Percentiles rank a stretch among this genome's conserved stretches.
Evolutionary conservation across 108 stramenopile genomes (phyloP).

Genomic region (Nannochloropsis salina): DNA sequence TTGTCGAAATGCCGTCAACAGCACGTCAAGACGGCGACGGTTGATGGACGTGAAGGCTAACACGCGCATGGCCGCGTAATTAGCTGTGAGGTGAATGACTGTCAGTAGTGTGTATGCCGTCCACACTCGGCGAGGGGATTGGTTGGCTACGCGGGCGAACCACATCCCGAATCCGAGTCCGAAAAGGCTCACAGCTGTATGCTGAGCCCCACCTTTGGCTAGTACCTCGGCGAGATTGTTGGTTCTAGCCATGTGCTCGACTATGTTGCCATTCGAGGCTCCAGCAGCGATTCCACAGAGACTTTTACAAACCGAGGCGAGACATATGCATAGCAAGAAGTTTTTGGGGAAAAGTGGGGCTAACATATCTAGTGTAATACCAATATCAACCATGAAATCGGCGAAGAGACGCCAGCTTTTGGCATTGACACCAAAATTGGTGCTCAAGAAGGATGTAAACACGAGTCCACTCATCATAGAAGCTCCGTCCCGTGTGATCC

Average conservation of each 20-base stretch:
- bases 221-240: constrained; percentile 49
- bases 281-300: constrained; percentile 53
- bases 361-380: constrained; percentile 54
- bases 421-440: constrained; percentile 51
- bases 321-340: constrained; percentile 42
- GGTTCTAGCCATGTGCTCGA: constrained; percentile 49
- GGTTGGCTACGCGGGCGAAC: constrained; percentile 39
- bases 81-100: constrained; percentile 44
- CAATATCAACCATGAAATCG: constrained; percentile 48
- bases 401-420: constrained; percentile 56
- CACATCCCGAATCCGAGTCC: constrained; percentile 42
- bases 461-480: constrained; percentile 46
- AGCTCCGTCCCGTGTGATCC: constrained; percentile 49
- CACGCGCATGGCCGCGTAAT: constrained; percentile 47
- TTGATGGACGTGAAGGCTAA: constrained; percentile 34
- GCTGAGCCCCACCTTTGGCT: constrained; percentile 48
- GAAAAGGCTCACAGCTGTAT: constrained; percentile 44
- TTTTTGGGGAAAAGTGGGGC: constrained; percentile 38
- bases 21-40: constrained; percentile 18
- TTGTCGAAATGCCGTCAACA: constrained; percentile 14
- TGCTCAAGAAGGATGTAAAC: constrained; percentile 47
- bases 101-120: constrained; percentile 33
- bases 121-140: constrained; percentile 40
- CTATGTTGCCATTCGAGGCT: constrained; percentile 47
- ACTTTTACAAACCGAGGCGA: constrained; percentile 52